Evolutionary conservation across 768 basidiomycete genomes (phyloP).

Genomic region (Pisolithus marmoratus): DNA sequence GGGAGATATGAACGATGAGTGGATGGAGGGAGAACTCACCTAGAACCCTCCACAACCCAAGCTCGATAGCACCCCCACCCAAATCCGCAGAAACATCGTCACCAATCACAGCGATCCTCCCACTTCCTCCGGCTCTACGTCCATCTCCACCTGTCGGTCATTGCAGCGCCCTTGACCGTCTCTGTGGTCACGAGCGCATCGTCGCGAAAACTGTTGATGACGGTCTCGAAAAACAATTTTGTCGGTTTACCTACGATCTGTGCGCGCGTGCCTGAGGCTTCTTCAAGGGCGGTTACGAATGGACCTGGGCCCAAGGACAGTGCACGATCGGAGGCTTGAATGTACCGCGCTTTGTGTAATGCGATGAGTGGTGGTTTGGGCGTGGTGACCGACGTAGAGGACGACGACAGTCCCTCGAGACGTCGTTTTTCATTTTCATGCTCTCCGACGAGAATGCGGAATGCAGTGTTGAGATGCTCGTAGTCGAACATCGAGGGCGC

Average conservation of each 20-base stretch:
- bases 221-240: constrained; percentile 51
- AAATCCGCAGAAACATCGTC: constrained; percentile 65
- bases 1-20: not conserved
- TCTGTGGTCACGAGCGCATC: not conserved
- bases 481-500: constrained; percentile 50
- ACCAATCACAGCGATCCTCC: constrained; percentile 50
- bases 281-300: constrained; percentile 60
- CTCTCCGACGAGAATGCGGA: constrained; percentile 54
- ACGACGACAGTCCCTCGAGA: not conserved
- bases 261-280: constrained; percentile 42
- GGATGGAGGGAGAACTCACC: constrained; percentile 35
- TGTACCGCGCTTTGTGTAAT: constrained; percentile 53
- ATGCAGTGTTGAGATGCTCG: constrained; percentile 54
- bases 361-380: constrained; percentile 40
- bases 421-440: constrained; percentile 8
- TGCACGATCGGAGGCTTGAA: constrained; percentile 39
- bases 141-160: not conserved
- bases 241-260: constrained; percentile 63
- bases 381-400: not conserved
- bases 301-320: constrained; percentile 68
- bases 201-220: constrained; percentile 39
- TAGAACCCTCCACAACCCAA: constrained; percentile 57
- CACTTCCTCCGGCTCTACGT: constrained; percentile 9
- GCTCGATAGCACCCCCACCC: constrained; percentile 53
- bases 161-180: no score